Conservation (phyloP, 768 basidiomycete genomes). For the Clathrus columnatus region DNA sequence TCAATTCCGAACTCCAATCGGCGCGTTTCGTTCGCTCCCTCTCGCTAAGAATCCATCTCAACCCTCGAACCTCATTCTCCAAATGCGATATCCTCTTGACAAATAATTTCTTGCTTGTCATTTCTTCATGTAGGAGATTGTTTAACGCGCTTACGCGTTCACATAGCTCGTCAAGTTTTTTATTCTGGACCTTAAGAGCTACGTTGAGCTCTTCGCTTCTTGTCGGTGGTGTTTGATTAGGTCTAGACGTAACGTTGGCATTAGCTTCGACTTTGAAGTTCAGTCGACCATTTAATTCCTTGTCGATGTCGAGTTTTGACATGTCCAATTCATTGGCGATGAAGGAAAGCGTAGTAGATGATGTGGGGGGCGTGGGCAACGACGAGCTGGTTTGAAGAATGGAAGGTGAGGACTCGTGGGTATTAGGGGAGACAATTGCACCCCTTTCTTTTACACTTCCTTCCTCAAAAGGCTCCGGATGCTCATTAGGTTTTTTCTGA, state of each 20-base stretch:
- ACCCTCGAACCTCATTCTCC: constrained; percentile 6
- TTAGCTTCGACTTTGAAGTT: background rate
- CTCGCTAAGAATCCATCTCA: constrained; percentile 7
- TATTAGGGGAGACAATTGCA: background rate
- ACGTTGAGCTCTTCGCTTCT: background rate
- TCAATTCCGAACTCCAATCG: background rate
- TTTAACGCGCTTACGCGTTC: background rate
- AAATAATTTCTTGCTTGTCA: background rate
- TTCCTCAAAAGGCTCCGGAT: background rate
- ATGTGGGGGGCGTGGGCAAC: constrained; percentile 7
- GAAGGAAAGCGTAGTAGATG: constrained; percentile 3
- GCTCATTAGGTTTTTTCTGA: background rate
- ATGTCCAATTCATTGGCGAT: background rate
- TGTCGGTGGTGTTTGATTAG: too few relatives aligned
- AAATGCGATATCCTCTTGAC: background rate
- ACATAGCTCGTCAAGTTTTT: background rate
- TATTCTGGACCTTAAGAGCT: background rate
- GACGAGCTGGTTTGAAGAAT: background rate
- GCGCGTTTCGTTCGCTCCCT: background rate
- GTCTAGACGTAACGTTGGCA: background rate
- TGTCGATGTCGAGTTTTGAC: background rate
- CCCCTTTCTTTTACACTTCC: background rate
- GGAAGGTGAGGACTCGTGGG: background rate
- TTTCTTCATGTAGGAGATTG: background rate
- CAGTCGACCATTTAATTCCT: background rate